Base-by-base conservation (phyloP, 306 rosid genomes). In the Notholithocarpus densiflorus region DNA sequence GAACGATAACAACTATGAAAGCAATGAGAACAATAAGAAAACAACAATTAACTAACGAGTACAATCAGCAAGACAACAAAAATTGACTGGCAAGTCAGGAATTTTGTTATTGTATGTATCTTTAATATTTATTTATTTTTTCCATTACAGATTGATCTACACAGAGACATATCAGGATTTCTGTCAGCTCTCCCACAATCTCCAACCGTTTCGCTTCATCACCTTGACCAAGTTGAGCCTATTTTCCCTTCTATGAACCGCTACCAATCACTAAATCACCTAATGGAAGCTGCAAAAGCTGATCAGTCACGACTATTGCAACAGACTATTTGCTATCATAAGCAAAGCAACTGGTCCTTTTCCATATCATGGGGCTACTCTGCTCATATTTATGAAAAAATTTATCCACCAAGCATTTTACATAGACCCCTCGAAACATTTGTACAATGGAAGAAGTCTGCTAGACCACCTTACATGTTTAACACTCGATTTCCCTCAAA, bases 361-460 rank as follows among this genome's bases (percentile, higher is more conserved):
- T 66, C 52, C 51, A 66, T 66, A 18, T 66, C 72, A 34, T 66
- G 72, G 72, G 72, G 72, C 27, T 66, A 66, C 51, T 32, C 27
- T 18, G 72, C 24, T 32, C 23, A 66, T 37, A 34, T 66, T 8
- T 66, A 66, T 31, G 72, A 66, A 31, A 66, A 32, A 8, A 4
- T 34, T 32, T 66, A 18, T 31, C 72, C 72, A 1, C 72, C 17
- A 34, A 66, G 52, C 72, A 9, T 66, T 66, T 34, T 66, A 9
- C 51, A 34, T 4, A 32, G 72, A 66, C 52, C 72, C 15, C 52
- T 66, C 5, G 15, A 34, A 34, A 66, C 72, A 34, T 66, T 66
- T 34, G n/a, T 8, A 11, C 52, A 48, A 37, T 34, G 72, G 72
- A 32, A 34, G 17, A 34, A 19, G 26, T 1, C 15, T 1, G 52